Evolutionary conservation across 495 filamentous ascomycete genomes (phyloP), one percentile per base, ranked within the genome.

Genomic region (Friedmanniomyces simplex): DNA sequence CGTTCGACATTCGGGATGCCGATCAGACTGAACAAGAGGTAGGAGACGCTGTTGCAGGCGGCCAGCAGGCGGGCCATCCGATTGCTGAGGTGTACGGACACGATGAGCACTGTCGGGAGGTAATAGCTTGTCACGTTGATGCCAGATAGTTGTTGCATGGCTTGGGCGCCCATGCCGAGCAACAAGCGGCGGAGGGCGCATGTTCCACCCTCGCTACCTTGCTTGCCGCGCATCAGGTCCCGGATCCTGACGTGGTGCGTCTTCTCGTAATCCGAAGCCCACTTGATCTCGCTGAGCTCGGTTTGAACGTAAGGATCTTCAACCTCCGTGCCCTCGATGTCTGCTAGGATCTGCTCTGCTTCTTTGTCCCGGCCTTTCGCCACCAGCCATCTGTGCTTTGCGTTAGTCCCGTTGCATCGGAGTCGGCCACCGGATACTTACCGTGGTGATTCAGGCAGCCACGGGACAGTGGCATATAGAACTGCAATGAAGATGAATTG

Each of bases 401-500:
- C 28, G 28, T 32, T 32, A 32, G 28, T 10, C 10, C 28, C 3
- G 28, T 10, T 10, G 10, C 3, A n/a, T n/a, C n/a, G n/a, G n/a
- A n/a, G 28, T 10, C 10, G 28, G 4, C 28, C 28, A 32, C 10
- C 10, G 28, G 28, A 10, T 32, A 32, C 28, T 32, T 10, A 32
- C 22, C 46, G 18, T 55, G 82, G 73, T 39, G 77, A 78, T 64
- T 83, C 76, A 25, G 82, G 73, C 21, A 82, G 71, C 77, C 77
- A 80, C 0, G 77, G 77, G 0, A 74, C 69, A 1, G 75, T 79
- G 21, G 55, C 64, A 54, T 63, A 79, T 3, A 82, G 67, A 42
- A 75, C 68, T 58, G 82, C 59, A 28, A 79, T 77, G 65, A 83
- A 82, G 57, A 83, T 64, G 55, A 78, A 76, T 57, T 83, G 80